Conservation (phyloP, 2,329 filamentous ascomycete genomes). For the Septoria petroselini region DNA sequence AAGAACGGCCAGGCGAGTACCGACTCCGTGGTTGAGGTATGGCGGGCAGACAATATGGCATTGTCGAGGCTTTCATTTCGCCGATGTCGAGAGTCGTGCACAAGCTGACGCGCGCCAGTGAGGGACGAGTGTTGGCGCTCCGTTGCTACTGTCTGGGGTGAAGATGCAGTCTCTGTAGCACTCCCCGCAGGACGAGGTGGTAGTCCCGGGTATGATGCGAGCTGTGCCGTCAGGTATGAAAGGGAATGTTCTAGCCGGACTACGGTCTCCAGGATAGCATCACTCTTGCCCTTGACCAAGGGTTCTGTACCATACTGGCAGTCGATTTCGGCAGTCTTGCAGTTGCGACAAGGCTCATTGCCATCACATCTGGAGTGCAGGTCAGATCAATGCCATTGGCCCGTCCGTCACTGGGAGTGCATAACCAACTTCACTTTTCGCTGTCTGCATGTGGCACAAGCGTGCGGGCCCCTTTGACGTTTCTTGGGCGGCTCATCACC, state of each 20-base stretch:
- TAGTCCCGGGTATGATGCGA: background rate
- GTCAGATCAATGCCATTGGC: background rate
- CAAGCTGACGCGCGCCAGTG: slow-evolving; percentile 16
- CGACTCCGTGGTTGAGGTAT: slow-evolving; percentile 17
- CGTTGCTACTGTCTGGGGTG: slow-evolving; percentile 9
- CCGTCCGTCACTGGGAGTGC: background rate
- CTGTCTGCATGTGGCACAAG: slow-evolving; percentile 13
- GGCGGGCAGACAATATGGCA: slow-evolving; percentile 16
- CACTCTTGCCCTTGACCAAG: slow-evolving; percentile 17
- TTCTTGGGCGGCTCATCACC: slow-evolving; percentile 15
- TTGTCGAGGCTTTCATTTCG: slow-evolving; percentile 19
- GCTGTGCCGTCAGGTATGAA: slow-evolving; percentile 8
- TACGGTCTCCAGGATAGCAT: slow-evolving; percentile 17
- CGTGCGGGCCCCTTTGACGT: slow-evolving; percentile 16
- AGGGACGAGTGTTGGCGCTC: slow-evolving; percentile 14
- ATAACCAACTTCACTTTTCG: slow-evolving; percentile 14
- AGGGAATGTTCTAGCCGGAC: slow-evolving; percentile 15
- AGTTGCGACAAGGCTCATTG: slow-evolving; percentile 16
- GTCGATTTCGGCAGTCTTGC: slow-evolving; percentile 5
- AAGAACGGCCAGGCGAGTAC: slow-evolving; percentile 19
- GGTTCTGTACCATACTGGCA: slow-evolving; percentile 19
- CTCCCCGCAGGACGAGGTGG: background rate
- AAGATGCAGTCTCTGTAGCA: background rate
- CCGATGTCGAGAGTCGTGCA: slow-evolving; percentile 12
- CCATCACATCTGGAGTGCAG: slow-evolving; percentile 11